These are phyloP conservation scores for Tylopilus vinaceipallidus DNA, from an alignment of 768 basidiomycete species.

Conservation along the genomic window DNA sequence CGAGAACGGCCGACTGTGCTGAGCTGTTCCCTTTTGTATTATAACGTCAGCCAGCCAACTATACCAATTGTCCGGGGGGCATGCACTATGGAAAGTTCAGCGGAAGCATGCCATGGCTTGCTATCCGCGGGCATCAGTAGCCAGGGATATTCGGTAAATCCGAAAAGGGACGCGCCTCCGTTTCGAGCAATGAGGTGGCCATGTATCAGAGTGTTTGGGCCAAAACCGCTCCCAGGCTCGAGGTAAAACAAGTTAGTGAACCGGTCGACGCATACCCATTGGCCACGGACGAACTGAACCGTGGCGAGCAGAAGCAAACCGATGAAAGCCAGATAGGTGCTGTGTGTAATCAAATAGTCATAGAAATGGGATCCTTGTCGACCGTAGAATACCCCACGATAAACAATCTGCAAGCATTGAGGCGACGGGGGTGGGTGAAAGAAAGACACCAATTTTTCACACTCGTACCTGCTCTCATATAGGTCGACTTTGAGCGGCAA, in stretches of 20 bases:
- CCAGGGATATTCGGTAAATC: not conserved
- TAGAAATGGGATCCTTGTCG: not conserved
- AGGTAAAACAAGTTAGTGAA: not conserved
- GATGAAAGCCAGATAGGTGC: not conserved
- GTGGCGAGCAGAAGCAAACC: not conserved
- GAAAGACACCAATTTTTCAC: not conserved
- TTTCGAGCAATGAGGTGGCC: too few relatives aligned
- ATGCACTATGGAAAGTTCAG: not conserved
- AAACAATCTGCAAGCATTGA: too few relatives aligned
- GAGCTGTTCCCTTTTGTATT: conserved; percentile 3
- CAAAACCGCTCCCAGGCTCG: not conserved
- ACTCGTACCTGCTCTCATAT: not conserved
- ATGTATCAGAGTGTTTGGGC: not conserved
- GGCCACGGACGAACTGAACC: not conserved
- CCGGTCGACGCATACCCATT: not conserved
- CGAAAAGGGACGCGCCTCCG: not conserved
- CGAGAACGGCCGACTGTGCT: too few relatives aligned
- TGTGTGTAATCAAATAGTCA: not conserved
- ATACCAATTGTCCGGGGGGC: not conserved
- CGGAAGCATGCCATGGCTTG: not conserved
- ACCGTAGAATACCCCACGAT: not conserved
- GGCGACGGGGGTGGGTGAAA: not conserved
- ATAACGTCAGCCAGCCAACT: conserved; percentile 5
- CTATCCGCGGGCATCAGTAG: not conserved
- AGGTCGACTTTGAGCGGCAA: not conserved